A percentile compares a stretch with the other conserved stretches of the same genome.
phyloP scores from a whole-genome alignment of 1,139 yeast species.

The Blastobotrys niveus region DNA sequence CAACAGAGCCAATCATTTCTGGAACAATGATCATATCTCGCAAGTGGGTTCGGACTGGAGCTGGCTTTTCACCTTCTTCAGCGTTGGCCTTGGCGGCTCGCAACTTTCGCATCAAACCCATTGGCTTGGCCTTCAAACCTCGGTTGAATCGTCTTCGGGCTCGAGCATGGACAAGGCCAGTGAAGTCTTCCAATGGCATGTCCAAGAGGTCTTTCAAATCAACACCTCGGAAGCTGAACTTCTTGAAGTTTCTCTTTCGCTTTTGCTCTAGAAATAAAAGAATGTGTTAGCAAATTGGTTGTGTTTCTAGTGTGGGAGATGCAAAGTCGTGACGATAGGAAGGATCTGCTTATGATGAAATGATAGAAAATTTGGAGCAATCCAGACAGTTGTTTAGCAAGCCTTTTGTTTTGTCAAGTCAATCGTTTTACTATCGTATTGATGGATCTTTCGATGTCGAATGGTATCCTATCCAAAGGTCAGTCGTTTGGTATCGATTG shows the following conservation, averaged over 20 bases:
- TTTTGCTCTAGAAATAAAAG: constrained; percentile 23
- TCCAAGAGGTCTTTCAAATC: constrained; percentile 92
- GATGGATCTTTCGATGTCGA: too few relatives aligned
- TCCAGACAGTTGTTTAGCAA: too few relatives aligned
- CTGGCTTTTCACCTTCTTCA: constrained; percentile 94
- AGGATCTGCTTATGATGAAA: too few relatives aligned
- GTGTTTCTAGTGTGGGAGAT: too few relatives aligned
- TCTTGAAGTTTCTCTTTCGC: constrained; percentile 75
- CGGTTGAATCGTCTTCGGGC: constrained; percentile 99
- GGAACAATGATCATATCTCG: constrained; percentile 99
- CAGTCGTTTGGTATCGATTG: too few relatives aligned
- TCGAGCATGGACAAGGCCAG: constrained; percentile 95
- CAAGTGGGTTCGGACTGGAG: constrained; percentile 97
- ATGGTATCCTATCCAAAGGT: too few relatives aligned
- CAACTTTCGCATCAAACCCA: constrained; percentile 96
- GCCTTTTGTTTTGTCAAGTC: too few relatives aligned
- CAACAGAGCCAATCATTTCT: constrained; percentile 99
- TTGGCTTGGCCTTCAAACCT: constrained; percentile 94
- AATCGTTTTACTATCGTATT: too few relatives aligned
- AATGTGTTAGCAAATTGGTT: constrained; percentile 2
- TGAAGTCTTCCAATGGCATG: constrained; percentile 94
- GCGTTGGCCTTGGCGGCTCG: constrained; percentile 89
- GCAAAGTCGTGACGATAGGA: too few relatives aligned
- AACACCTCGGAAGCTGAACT: constrained; percentile 99
- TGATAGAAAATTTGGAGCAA: too few relatives aligned